Conservation (phyloP, 257 asterid species). For the Paulownia fortunei region DNA sequence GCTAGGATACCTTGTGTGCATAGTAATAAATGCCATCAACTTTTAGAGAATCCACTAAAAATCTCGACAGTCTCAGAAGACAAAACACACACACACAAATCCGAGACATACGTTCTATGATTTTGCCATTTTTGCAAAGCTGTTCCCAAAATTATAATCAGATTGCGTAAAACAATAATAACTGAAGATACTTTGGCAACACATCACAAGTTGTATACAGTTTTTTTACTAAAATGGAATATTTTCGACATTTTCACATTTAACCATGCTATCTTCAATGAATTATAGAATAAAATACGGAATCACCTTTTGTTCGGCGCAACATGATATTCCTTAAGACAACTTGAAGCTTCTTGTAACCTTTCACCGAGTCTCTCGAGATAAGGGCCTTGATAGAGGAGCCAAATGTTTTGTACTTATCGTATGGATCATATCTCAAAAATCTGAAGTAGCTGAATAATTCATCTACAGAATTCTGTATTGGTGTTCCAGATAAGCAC, state of each 20-base stretch:
- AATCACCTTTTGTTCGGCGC: constrained; percentile 96
- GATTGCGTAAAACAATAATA: too few species aligned
- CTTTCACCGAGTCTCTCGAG: constrained; percentile 69
- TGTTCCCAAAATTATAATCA: too few species aligned
- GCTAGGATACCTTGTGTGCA: too few species aligned
- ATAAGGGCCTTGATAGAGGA: constrained; percentile 68
- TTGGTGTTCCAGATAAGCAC: constrained; percentile 99
- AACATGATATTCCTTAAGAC: constrained; percentile 85
- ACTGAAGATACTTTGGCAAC: too few species aligned
- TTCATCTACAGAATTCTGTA: constrained; percentile 94
- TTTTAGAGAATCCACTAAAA: neutral
- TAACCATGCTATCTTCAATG: neutral
- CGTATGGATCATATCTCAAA: constrained; percentile 93
- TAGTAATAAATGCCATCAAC: too few species aligned
- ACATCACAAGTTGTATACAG: neutral
- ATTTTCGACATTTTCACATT: neutral
- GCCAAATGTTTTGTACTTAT: constrained; percentile 71
- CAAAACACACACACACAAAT: neutral
- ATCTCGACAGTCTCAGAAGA: constrained; percentile 3
- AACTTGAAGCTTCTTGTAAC: constrained; percentile 87
- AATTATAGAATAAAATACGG: constrained; percentile 18
- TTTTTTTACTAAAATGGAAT: neutral
- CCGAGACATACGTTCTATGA: neutral
- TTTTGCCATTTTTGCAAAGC: too few species aligned
- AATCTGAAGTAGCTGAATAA: constrained; percentile 96